phyloP scores from a whole-genome alignment of 2,329 filamentous ascomycete species.

The Penicillium sp. region DNA sequence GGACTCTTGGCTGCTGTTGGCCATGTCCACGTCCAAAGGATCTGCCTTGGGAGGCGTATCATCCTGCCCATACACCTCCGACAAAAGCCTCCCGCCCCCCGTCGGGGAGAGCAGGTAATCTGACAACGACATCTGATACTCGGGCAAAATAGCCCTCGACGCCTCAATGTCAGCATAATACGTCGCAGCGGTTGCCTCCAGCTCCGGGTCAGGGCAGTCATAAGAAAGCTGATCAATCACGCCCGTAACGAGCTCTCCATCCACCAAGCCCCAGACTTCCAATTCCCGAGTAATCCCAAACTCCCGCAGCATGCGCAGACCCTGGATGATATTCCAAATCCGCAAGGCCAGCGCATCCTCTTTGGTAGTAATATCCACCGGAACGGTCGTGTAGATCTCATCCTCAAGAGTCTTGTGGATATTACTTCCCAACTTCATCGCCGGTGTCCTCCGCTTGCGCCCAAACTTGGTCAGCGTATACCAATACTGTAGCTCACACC shows the following conservation, averaged over 20 bases:
- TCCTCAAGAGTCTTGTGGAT: conserved; percentile 79
- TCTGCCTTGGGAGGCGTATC: too few species aligned
- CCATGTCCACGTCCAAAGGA: conserved; percentile 18
- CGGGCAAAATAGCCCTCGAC: conserved; percentile 30
- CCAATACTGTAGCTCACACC: conserved; percentile 93
- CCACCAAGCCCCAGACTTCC: conserved; percentile 74
- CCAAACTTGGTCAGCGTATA: conserved; percentile 74
- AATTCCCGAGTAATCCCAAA: conserved; percentile 67
- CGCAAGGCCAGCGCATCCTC: conserved; percentile 75
- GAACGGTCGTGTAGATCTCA: conserved; percentile 68
- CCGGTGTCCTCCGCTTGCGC: conserved; percentile 62
- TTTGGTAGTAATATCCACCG: conserved; percentile 60
- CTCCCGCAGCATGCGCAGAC: conserved; percentile 62
- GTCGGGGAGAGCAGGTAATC: conserved; percentile 37
- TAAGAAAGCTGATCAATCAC: conserved; percentile 80
- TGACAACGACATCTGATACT: conserved; percentile 41
- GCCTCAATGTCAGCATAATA: conserved; percentile 33
- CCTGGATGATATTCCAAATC: conserved; percentile 87
- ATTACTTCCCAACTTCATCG: conserved; percentile 73
- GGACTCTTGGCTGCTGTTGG: too few species aligned
- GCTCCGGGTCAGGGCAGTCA: conserved; percentile 61
- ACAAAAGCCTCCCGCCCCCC: conserved; percentile 29
- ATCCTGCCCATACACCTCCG: too few species aligned
- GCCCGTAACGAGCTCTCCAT: conserved; percentile 76
- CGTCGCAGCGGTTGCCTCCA: conserved; percentile 53